A percentile compares a stretch with the other conserved stretches of the same genome.
These are phyloP conservation scores for Aspergillus melleus DNA, from an alignment of 2,329 filamentous ascomycete genomes.

Conservation along the genomic window DNA sequence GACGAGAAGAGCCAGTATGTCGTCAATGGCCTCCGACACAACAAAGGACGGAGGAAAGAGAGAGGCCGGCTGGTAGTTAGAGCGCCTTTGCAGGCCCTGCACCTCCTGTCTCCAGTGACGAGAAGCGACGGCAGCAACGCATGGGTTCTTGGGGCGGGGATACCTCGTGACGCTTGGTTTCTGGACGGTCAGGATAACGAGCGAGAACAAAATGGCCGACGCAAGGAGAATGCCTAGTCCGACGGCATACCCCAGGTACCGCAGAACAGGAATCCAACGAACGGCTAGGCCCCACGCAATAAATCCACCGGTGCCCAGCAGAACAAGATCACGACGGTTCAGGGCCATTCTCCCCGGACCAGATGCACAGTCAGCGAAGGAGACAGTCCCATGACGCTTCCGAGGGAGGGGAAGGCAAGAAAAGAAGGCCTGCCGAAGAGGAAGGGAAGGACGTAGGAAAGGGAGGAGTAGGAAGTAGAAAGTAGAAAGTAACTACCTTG, in stretches of 20 bases:
- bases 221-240: constrained; percentile 64
- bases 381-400: constrained; percentile 47
- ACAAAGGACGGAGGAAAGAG: constrained; percentile 75
- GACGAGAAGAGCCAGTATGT: constrained; percentile 71
- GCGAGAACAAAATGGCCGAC: constrained; percentile 55
- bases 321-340: constrained; percentile 43
- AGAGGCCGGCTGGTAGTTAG: constrained; percentile 66
- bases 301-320: constrained; percentile 51
- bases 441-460: too few species aligned
- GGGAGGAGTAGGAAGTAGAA: neutral
- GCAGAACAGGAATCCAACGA: constrained; percentile 78
- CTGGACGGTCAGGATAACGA: constrained; percentile 60
- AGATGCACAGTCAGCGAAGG: constrained; percentile 8
- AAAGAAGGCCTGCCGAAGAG: neutral
- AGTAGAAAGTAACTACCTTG: too few species aligned
- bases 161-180: constrained; percentile 36
- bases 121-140: constrained; percentile 60
- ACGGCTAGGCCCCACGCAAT: constrained; percentile 85
- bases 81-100: constrained; percentile 63
- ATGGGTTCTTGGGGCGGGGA: constrained; percentile 45
- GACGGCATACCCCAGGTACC: constrained; percentile 84
- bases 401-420: constrained; percentile 1
- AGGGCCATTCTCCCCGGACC: constrained; percentile 48
- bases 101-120: constrained; percentile 70
- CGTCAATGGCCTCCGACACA: constrained; percentile 78